Percentiles rank a stretch among this genome's conserved stretches.
These are phyloP conservation scores for Pseudonitzschia multiseries DNA, from an alignment of 108 stramenopile species.

Conservation along the genomic window DNA sequence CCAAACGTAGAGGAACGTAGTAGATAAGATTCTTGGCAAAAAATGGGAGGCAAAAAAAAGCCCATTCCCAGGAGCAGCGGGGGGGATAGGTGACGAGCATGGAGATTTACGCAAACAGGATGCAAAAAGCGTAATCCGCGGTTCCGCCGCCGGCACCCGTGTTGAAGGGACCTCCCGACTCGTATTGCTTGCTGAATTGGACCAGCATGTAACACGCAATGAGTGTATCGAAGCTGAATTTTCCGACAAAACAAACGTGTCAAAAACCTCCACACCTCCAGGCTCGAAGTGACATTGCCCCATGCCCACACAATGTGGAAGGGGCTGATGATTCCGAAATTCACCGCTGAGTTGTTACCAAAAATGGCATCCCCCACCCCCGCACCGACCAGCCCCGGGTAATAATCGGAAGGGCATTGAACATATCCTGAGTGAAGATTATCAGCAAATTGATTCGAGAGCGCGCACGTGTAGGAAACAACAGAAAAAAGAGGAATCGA, in stretches of 20 bases:
- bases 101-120: slow-evolving; percentile 54
- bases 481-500: neutral
- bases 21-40: slow-evolving; percentile 73
- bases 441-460: slow-evolving; percentile 23
- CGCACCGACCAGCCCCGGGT: slow-evolving; percentile 87
- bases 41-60: slow-evolving; percentile 48
- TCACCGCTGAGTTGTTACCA: slow-evolving; percentile 63
- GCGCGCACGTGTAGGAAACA: too few species aligned
- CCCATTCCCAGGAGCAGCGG: slow-evolving; percentile 38
- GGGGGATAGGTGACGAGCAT: slow-evolving; percentile 69
- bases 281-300: slow-evolving; percentile 48
- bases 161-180: slow-evolving; percentile 80
- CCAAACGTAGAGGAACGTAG: slow-evolving; percentile 86
- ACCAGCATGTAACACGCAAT: slow-evolving; percentile 72
- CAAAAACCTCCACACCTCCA: slow-evolving; percentile 82
- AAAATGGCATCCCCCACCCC: slow-evolving; percentile 62
- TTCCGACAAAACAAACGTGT: slow-evolving; percentile 79
- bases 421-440: slow-evolving; percentile 46
- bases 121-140: slow-evolving; percentile 56
- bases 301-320: slow-evolving; percentile 60
- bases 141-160: slow-evolving; percentile 70
- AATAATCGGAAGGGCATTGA: slow-evolving; percentile 75
- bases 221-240: slow-evolving; percentile 66
- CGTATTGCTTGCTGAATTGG: slow-evolving; percentile 70
- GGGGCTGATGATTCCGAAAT: slow-evolving; percentile 65